These are phyloP conservation scores for Leucosporidium yakuticum DNA, from an alignment of 768 basidiomycete species.

Conservation along the genomic window DNA sequence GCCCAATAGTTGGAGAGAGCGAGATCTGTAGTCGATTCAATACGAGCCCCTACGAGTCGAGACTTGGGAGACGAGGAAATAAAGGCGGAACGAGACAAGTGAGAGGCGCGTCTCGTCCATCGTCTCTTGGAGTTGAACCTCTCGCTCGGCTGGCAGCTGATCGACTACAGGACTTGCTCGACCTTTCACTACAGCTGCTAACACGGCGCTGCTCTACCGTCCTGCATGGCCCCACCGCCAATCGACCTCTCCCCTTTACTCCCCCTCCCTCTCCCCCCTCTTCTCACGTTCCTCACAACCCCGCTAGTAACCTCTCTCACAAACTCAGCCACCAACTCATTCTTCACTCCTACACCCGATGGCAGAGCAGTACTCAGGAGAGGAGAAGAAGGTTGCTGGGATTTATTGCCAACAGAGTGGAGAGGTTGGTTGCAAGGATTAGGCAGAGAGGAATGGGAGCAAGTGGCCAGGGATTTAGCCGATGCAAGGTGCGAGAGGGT, in stretches of 20 bases:
- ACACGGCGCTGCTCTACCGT: no score
- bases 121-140: not conserved
- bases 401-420: constrained; percentile 11
- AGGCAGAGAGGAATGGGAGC: not conserved
- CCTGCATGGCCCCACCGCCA: not conserved
- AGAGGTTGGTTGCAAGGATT: constrained; percentile 7
- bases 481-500: not conserved
- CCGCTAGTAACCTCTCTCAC: not conserved
- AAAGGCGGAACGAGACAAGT: no score
- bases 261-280: not conserved
- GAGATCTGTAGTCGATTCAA: no score
- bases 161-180: not conserved
- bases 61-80: no score
- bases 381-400: constrained; percentile 7
- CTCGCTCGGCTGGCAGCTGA: not conserved
- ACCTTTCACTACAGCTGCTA: not conserved
- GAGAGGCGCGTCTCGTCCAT: no score
- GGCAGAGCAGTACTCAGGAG: not conserved
- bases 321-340: constrained; percentile 15
- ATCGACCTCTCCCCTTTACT: not conserved
- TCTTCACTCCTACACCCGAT: not conserved
- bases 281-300: constrained; percentile 7
- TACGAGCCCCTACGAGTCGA: no score
- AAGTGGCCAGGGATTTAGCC: not conserved
- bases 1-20: no score